Conservation (phyloP, 1,139 yeast species). For the Diutina ranongensis region DNA sequence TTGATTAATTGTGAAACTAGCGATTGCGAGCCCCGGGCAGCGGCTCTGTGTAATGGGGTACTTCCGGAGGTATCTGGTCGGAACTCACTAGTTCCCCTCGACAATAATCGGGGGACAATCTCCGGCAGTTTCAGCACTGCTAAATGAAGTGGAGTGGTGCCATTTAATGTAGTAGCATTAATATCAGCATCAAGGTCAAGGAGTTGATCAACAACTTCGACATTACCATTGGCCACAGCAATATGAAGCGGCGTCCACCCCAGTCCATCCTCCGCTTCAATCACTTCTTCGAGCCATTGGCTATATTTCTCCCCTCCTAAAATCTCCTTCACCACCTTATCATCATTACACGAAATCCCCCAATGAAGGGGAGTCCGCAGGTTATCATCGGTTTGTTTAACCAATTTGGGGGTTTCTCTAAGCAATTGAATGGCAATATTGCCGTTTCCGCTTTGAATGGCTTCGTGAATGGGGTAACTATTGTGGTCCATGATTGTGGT, state of each 20-base stretch:
- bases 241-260: conserved; percentile 90
- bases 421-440: conserved; percentile 38
- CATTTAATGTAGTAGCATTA: conserved; percentile 42
- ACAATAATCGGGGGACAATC: not conserved
- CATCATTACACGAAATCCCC: conserved; percentile 65
- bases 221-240: conserved; percentile 63
- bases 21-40: conserved; percentile 58
- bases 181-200: conserved; percentile 27
- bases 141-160: conserved; percentile 66
- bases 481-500: conserved; percentile 4
- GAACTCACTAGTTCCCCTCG: not conserved
- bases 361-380: conserved; percentile 80
- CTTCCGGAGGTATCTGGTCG: conserved; percentile 48
- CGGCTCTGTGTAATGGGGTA: conserved; percentile 74
- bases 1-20: conserved; percentile 39
- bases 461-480: conserved; percentile 28
- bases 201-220: conserved; percentile 33
- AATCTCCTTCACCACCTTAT: conserved; percentile 40
- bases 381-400: conserved; percentile 48
- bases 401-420: conserved; percentile 33
- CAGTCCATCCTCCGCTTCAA: conserved; percentile 56
- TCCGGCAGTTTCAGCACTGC: conserved; percentile 38
- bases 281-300: conserved; percentile 33
- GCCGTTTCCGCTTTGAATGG: conserved; percentile 44
- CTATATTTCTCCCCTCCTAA: conserved; percentile 29